These are phyloP conservation scores for Gossypium herbaceum DNA, from an alignment of 345 rosid species.

Conservation along the genomic window DNA sequence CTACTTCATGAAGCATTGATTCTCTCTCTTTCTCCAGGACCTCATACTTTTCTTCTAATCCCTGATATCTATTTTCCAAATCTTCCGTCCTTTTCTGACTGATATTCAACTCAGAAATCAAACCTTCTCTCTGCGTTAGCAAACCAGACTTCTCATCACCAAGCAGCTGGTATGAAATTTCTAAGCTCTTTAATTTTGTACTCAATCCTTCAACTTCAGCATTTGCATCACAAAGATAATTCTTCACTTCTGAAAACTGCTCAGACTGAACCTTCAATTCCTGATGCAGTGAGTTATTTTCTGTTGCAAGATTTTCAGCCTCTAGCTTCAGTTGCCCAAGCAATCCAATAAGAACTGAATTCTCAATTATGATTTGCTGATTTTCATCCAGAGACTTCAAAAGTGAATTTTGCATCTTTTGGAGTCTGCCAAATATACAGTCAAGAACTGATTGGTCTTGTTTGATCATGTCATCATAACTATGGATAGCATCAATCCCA, in stretches of 20 bases:
- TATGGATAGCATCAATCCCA: constrained; percentile 32
- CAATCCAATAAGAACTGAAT: constrained; percentile 53
- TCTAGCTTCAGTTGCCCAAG: constrained; percentile 63
- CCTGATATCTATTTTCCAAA: constrained; percentile 45
- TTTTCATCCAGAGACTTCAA: constrained; percentile 38
- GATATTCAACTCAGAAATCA: constrained; percentile 51
- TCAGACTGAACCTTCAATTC: constrained; percentile 42
- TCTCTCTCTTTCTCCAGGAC: constrained; percentile 58
- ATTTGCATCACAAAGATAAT: constrained; percentile 31
- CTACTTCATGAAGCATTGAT: constrained; percentile 41
- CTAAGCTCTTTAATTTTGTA: constrained; percentile 51
- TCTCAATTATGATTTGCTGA: constrained; percentile 50
- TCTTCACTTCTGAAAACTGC: constrained; percentile 42
- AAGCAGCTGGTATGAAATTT: constrained; percentile 53
- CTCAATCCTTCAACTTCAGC: constrained; percentile 46
- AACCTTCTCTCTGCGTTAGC: constrained; percentile 40
- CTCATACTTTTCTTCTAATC: constrained; percentile 40
- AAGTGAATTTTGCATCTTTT: constrained; percentile 49
- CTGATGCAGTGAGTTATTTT: constrained; percentile 42
- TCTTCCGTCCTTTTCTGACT: constrained; percentile 49
- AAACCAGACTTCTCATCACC: constrained; percentile 60
- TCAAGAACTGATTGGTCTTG: constrained; percentile 40
- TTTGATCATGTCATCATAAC: constrained; percentile 31
- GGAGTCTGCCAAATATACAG: constrained; percentile 40
- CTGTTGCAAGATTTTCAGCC: constrained; percentile 43